Evolutionary conservation across 805 yeast species (phyloP), one percentile per base, ranked within the genome.

Genomic region (Candida quercuum): DNA sequence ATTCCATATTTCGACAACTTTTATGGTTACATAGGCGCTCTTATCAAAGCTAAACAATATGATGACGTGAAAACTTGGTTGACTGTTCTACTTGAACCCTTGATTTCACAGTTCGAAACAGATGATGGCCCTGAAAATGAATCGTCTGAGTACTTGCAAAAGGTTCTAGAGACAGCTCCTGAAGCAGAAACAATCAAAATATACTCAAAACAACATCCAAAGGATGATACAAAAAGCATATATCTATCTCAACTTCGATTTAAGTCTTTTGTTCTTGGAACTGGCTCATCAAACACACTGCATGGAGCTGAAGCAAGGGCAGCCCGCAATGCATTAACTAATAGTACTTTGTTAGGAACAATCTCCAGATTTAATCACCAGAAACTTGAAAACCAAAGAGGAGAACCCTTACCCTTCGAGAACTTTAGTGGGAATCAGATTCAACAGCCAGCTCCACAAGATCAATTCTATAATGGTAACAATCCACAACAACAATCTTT

Each of bases 1-100:
- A 8, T 16, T 14, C 27, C 32, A 16, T 35, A 31, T 10, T 37
- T 37, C 27, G 32, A 37, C n/a, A 33, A 37, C 15, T 43, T 43
- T 20, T 40, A 32, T 23, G 39, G 42, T 12, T 40, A 37, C 18
- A n/a, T 43, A 20, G 46, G 46, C 5, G 39, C 35, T 5, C 21
- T 43, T 5, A 32, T 13, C 2, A 4, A 11, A 9, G 17, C 28
- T 11, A 33, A 32, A 2, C 39, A 37, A 14, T 33, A 29, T 13
- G n/a, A 12, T 2, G 36, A 35, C 5, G 12, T 33, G 11, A 40
- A 30, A 12, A 23, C 17, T 5, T 43, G 46, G 46, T 10, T 43
- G 5, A 37, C 39, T 1, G 20, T 43, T 4, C 18, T 40, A 6
- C 11, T 40, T 2, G 46, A 43, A 17, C 39, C 46, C 2, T 11